These are phyloP conservation scores for Leptographium radiaticola DNA, from an alignment of 2,329 filamentous ascomycete species.

Conservation along the genomic window DNA sequence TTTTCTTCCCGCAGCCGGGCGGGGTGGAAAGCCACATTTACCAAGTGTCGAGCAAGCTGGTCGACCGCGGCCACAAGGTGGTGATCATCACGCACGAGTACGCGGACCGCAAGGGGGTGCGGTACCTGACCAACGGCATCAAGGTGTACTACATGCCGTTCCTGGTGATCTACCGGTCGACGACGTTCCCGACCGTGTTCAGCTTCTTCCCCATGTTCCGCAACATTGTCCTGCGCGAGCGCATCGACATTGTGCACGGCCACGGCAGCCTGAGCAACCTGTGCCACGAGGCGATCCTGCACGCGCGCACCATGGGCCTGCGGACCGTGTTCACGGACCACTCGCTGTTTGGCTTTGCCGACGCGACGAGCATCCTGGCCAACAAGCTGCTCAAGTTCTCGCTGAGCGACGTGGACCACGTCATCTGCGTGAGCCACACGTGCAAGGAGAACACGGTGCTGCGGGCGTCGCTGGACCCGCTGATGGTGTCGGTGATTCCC, in stretches of 20 bases:
- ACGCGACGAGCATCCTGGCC: slow-evolving; percentile 87
- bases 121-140: slow-evolving; percentile 92
- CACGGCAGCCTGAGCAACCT: slow-evolving; percentile 87
- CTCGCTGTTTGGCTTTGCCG: slow-evolving; percentile 92
- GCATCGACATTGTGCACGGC: slow-evolving; percentile 96
- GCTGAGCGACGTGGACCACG: slow-evolving; percentile 92
- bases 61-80: slow-evolving; percentile 95
- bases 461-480: slow-evolving; percentile 80
- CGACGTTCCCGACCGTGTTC: slow-evolving; percentile 93
- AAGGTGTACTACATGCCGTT: slow-evolving; percentile 98
- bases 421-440: slow-evolving; percentile 96
- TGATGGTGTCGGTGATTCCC: slow-evolving; percentile 96
- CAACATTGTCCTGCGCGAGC: slow-evolving; percentile 87
- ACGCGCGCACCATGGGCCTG: slow-evolving; percentile 90
- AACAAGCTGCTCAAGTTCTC: slow-evolving; percentile 97
- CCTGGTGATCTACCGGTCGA: slow-evolving; percentile 84
- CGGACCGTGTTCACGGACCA: slow-evolving; percentile 96
- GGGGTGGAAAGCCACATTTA: slow-evolving; percentile 98
- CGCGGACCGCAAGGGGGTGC: slow-evolving; percentile 76
- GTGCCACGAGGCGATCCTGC: slow-evolving; percentile 87
- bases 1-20: slow-evolving; percentile 96
- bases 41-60: slow-evolving; percentile 88
- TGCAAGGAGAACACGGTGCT: slow-evolving; percentile 98
- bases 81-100: slow-evolving; percentile 96
- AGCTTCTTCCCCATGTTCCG: slow-evolving; percentile 97